Percentiles rank a stretch among this genome's conserved stretches.
Conservation (phyloP, 805 yeast genomes). For the Debaryomyces hansenii region DNA sequence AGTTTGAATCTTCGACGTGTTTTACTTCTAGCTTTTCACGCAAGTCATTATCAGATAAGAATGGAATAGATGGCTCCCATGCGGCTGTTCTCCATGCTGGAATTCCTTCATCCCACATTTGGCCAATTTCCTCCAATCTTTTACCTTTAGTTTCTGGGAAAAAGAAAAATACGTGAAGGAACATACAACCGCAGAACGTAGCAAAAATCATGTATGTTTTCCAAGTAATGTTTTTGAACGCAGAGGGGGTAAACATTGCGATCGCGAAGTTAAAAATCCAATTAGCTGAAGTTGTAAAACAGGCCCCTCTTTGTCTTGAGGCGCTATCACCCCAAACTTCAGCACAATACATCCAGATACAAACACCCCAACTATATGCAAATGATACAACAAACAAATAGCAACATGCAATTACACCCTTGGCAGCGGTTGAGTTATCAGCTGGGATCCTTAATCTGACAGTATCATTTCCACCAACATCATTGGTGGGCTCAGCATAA, state of each 20-base stretch:
- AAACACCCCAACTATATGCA: conserved; percentile 50
- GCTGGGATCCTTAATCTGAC: conserved; percentile 31
- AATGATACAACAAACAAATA: conserved; percentile 49
- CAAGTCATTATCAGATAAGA: conserved; percentile 34
- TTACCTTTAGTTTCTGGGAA: conserved; percentile 64
- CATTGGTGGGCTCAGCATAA: conserved; percentile 28
- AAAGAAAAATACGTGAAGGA: conserved; percentile 46
- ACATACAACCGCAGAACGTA: conserved; percentile 48
- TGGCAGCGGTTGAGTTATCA: conserved; percentile 32
- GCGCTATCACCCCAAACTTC: conserved; percentile 48
- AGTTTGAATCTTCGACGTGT: conserved; percentile 14
- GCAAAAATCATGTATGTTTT: conserved; percentile 55
- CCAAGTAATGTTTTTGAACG: conserved; percentile 53
- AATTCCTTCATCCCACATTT: conserved; percentile 41
- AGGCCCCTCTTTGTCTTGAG: conserved; percentile 38
- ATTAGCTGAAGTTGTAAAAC: conserved; percentile 59
- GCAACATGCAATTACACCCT: conserved; percentile 43
- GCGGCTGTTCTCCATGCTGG: conserved; percentile 40
- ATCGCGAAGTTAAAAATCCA: conserved; percentile 62
- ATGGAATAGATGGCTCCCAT: conserved; percentile 36
- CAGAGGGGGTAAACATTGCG: conserved; percentile 57
- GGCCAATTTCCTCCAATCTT: conserved; percentile 56
- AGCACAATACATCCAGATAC: conserved; percentile 59
- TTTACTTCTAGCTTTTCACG: conserved; percentile 32
- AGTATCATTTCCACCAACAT: conserved; percentile 24